A percentile compares a stretch with the other conserved stretches of the same genome.
These are phyloP conservation scores for Kitagawia praeruptora DNA, from an alignment of 129 eudicot genomes.

Conservation along the genomic window DNA sequence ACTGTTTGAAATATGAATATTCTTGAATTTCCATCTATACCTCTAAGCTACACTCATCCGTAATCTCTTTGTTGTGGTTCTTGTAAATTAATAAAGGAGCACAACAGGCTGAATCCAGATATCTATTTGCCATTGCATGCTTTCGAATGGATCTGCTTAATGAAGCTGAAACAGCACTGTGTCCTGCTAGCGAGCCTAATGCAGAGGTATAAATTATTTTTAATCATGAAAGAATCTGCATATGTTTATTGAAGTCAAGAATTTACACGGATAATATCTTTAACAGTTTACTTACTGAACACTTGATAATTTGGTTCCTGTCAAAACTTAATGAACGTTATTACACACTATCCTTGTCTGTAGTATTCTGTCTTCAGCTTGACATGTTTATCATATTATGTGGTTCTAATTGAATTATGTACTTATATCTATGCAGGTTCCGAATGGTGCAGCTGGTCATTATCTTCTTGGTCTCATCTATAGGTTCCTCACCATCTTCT, in stretches of 20 bases:
- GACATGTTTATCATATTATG: slow-evolving; percentile 10
- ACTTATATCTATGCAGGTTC: slow-evolving; percentile 48
- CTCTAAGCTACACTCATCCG: slow-evolving; percentile 13
- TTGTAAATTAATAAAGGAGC: slow-evolving; percentile 46
- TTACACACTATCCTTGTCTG: slow-evolving; percentile 1
- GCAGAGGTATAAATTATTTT: slow-evolving; percentile 52
- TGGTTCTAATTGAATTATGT: neutral
- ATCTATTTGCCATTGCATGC: slow-evolving; percentile 94
- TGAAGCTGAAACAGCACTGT: slow-evolving; percentile 89
- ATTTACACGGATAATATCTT: neutral
- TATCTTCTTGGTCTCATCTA: slow-evolving; percentile 96
- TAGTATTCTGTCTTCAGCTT: neutral
- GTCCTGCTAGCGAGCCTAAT: slow-evolving; percentile 66
- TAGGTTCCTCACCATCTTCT: slow-evolving; percentile 38
- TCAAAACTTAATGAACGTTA: neutral
- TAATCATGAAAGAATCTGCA: neutral
- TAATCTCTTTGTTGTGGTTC: slow-evolving; percentile 10
- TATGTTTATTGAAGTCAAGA: neutral
- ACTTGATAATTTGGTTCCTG: neutral
- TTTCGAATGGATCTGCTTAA: slow-evolving; percentile 89
- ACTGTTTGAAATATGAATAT: neutral
- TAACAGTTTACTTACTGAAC: neutral
- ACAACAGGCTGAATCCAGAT: slow-evolving; percentile 86
- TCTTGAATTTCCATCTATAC: neutral
- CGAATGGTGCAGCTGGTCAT: slow-evolving; percentile 99